Evolutionary conservation across 2,329 filamentous ascomycete species (phyloP).

Genomic region (Fusarium sp.): DNA sequence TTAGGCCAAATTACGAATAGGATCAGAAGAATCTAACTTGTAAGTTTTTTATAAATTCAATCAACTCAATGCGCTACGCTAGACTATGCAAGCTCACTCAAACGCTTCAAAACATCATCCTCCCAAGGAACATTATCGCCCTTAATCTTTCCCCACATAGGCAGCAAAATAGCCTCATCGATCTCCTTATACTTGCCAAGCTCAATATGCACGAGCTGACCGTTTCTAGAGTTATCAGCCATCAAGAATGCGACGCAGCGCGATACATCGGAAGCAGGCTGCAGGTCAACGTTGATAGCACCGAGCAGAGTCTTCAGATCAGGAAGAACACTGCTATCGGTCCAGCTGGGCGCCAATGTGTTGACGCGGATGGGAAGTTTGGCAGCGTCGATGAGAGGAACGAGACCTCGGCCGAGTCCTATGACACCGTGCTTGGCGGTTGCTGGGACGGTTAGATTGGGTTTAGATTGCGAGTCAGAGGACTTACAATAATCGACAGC

Average conservation of each 20-base stretch:
- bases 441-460: slow-evolving; percentile 45
- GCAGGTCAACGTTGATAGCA: slow-evolving; percentile 54
- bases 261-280: slow-evolving; percentile 61
- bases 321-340: slow-evolving; percentile 60
- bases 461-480: rapidly evolving
- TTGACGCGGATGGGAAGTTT: slow-evolving; percentile 65
- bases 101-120: slow-evolving; percentile 50
- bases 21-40: neutral
- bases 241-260: slow-evolving; percentile 61
- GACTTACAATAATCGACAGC: slow-evolving; percentile 61
- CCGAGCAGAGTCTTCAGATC: slow-evolving; percentile 51
- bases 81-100: slow-evolving; percentile 10
- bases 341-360: slow-evolving; percentile 66
- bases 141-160: slow-evolving; percentile 48
- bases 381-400: slow-evolving; percentile 50
- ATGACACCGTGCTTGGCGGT: slow-evolving; percentile 66
- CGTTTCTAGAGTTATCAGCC: slow-evolving; percentile 59
- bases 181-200: slow-evolving; percentile 63
- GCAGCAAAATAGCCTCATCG: slow-evolving; percentile 58
- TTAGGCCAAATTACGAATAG: too few relatives aligned
- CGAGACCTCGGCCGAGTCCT: slow-evolving; percentile 62
- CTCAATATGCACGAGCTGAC: slow-evolving; percentile 63
- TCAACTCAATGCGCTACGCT: neutral
- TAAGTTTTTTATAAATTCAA: neutral
- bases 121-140: slow-evolving; percentile 50